Evolutionary conservation across 129 eudicot species (phyloP), one percentile per base, ranked within the genome.

Genomic region (Gnaphalium uliginosum): DNA sequence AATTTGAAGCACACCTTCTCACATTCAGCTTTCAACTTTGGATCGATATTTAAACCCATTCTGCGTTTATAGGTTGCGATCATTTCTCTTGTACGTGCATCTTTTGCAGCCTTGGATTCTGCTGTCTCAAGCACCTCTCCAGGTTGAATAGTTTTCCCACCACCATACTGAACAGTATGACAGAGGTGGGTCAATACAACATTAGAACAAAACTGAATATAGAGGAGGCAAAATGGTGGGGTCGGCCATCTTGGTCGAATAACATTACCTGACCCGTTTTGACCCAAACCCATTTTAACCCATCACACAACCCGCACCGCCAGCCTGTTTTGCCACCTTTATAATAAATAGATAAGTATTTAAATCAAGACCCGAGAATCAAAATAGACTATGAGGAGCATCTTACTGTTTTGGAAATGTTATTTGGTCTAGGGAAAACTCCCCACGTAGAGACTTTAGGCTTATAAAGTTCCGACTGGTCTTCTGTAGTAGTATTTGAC

Each of bases 401-500:
- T 60, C 90, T 72, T 88, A 88, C 97, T n/a, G 96, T 81, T 83
- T 87, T 84, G 18, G 97, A 88, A 75, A 94, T 90, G 80, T 89
- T 66, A 54, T 73, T 79, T 8, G 97, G 98, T 78, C 96, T 88
- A 64, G 96, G 96, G 74, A 89, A 91, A 83, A 87, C 86, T 60
- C 98, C 96, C 97, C 96, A 94, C 0, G 98, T 89, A 62, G 97
- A 87, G 80, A 91, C 92, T 84, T 87, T 94, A 51, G 98, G 97
- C 83, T 94, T 87, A 74, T 94, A 90, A 30, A 91, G 83, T 64
- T 89, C 97, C 6, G 73, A 59, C 32, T 82, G 84, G 15, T 90
- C 96, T 71, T 94, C 86, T 50, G 65, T 30, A 33, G 63, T 25
- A 56, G 88, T 64, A 25, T 70, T 51, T 29, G 83, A 74, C 68